Conservation (phyloP, 352 stramenopile species). For the Pythium scleroteichum region DNA sequence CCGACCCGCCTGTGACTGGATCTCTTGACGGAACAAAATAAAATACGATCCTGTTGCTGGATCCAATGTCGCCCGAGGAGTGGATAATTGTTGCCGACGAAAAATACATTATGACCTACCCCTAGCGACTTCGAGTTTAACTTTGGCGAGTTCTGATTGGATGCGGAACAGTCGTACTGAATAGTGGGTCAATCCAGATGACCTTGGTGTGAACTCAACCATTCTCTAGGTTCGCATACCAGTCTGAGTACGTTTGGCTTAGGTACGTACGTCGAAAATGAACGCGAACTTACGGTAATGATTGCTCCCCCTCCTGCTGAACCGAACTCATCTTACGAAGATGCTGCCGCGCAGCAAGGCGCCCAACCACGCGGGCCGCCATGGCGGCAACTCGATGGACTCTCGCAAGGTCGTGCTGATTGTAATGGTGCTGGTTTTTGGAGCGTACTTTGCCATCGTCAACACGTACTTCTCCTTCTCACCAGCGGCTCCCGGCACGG, state of each 20-base stretch:
- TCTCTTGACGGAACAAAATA: not conserved
- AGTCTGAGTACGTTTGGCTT: not conserved
- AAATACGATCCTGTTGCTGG: not conserved
- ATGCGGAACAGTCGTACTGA: not conserved
- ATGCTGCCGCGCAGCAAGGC: slow-evolving; percentile 42
- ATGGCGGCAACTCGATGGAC: slow-evolving; percentile 30
- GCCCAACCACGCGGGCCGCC: slow-evolving; percentile 9
- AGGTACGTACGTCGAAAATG: not conserved
- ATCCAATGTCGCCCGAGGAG: no score
- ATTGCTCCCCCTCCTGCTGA: not conserved
- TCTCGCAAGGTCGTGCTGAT: slow-evolving; percentile 57
- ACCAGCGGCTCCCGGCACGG: slow-evolving; percentile 5
- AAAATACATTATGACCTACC: no score
- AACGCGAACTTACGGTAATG: not conserved
- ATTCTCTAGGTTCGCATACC: slow-evolving; percentile 6
- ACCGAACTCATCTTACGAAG: not conserved
- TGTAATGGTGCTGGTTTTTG: slow-evolving; percentile 55
- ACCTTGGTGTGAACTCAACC: no score
- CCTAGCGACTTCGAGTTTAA: slow-evolving; percentile 14
- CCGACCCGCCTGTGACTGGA: no score
- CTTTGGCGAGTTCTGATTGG: slow-evolving; percentile 17
- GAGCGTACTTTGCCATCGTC: slow-evolving; percentile 64
- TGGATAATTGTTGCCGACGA: no score
- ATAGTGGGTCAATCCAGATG: no score
- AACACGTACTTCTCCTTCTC: slow-evolving; percentile 65